Evolutionary conservation across 768 basidiomycete species (phyloP).

Genomic region (Suillus subluteus): DNA sequence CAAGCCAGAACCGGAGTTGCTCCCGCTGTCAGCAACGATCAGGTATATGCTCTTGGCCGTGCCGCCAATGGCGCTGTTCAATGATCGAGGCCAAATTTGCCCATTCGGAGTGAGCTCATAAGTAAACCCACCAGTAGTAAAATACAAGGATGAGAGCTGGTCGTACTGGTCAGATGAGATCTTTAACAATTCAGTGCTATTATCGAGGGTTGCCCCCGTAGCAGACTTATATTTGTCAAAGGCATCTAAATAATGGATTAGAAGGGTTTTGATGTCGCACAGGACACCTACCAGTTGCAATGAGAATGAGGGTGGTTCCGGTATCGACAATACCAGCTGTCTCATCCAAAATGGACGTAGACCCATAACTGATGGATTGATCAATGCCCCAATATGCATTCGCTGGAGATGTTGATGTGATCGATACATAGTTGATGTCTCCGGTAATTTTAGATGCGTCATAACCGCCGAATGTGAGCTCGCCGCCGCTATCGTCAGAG

Average conservation of each 20-base stretch:
- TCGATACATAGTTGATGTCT: conserved; percentile 31
- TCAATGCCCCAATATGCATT: conserved; percentile 39
- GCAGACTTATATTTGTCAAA: too few species aligned
- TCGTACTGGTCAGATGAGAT: conserved; percentile 10
- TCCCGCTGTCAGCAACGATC: conserved; percentile 11
- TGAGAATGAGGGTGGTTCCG: too few species aligned
- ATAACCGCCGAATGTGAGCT: conserved; percentile 42
- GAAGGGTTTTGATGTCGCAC: too few species aligned
- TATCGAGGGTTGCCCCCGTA: conserved; percentile 17
- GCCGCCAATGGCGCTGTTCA: conserved; percentile 26
- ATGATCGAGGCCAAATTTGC: neutral
- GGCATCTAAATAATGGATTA: too few species aligned
- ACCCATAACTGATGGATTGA: conserved; percentile 19
- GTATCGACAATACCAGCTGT: too few species aligned
- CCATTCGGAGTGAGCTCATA: too few species aligned
- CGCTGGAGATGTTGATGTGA: conserved; percentile 36
- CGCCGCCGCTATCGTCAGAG: conserved; percentile 30
- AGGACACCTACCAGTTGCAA: too few species aligned
- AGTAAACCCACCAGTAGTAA: too few species aligned
- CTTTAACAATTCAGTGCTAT: conserved; percentile 18
- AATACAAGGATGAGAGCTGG: too few species aligned
- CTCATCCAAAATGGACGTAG: too few species aligned
- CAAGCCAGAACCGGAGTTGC: conserved; percentile 8
- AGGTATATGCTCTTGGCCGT: conserved; percentile 18
- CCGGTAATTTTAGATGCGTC: conserved; percentile 37